Conservation (phyloP, 805 yeast species). For the Candida gorgasii region DNA sequence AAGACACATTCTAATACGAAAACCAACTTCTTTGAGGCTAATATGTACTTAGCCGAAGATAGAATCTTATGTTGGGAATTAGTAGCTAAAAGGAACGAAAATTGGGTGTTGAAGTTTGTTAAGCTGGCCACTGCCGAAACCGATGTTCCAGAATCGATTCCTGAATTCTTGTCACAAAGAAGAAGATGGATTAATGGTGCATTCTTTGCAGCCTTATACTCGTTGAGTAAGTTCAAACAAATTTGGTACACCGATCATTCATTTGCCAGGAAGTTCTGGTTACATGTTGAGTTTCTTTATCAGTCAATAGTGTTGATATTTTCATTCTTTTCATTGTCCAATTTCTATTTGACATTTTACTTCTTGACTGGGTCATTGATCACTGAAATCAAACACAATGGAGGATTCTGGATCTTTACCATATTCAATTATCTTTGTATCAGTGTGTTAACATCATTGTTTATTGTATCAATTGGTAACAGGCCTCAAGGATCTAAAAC, state of each 20-base stretch:
- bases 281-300: slow-evolving; percentile 79
- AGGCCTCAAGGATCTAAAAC: slow-evolving; percentile 94
- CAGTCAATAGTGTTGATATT: slow-evolving; percentile 79
- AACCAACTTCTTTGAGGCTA: slow-evolving; percentile 88
- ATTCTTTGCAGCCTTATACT: slow-evolving; percentile 89
- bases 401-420: slow-evolving; percentile 78
- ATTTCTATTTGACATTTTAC: slow-evolving; percentile 89
- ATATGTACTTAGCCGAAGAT: slow-evolving; percentile 97
- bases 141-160: slow-evolving; percentile 87
- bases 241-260: slow-evolving; percentile 82
- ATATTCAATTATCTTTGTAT: slow-evolving; percentile 83
- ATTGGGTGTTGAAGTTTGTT: slow-evolving; percentile 90
- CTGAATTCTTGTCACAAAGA: slow-evolving; percentile 88
- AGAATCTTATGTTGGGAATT: slow-evolving; percentile 95
- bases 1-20: slow-evolving; percentile 35
- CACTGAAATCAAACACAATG: slow-evolving; percentile 26
- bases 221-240: slow-evolving; percentile 72
- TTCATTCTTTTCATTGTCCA: slow-evolving; percentile 90
- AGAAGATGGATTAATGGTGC: slow-evolving; percentile 98
- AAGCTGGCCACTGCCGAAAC: slow-evolving; percentile 94
- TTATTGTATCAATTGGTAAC: slow-evolving; percentile 93
- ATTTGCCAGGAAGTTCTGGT: slow-evolving; percentile 60
- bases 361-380: slow-evolving; percentile 85
- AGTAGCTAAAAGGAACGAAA: slow-evolving; percentile 78
- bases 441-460: slow-evolving; percentile 81